Percentiles rank a stretch among this genome's conserved stretches.
These are phyloP conservation scores for Kluyveromyces starmeri DNA, from an alignment of 805 yeast genomes.

Conservation along the genomic window DNA sequence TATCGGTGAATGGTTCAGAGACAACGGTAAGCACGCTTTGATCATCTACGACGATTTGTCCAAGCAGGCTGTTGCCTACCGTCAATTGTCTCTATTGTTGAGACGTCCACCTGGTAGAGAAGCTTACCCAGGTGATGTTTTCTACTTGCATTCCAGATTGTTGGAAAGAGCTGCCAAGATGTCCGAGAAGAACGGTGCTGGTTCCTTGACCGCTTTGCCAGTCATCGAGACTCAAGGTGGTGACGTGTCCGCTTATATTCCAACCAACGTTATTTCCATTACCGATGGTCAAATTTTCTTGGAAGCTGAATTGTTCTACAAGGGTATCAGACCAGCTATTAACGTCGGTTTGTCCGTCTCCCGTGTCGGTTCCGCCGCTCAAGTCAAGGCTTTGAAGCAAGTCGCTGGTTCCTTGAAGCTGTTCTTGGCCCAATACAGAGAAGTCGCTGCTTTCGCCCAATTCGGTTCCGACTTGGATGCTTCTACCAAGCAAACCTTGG, in stretches of 20 bases:
- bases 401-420: constrained; percentile 99
- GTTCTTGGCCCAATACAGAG: constrained; percentile 99
- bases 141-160: constrained; percentile 90
- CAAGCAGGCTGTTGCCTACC: constrained; percentile 99
- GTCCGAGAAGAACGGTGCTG: constrained; percentile 83
- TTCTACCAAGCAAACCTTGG: constrained; percentile 96
- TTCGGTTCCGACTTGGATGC: constrained; percentile 99
- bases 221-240: constrained; percentile 98
- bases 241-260: constrained; percentile 97
- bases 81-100: constrained; percentile 95
- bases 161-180: constrained; percentile 97
- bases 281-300: constrained; percentile 97
- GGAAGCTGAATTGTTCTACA: constrained; percentile 99
- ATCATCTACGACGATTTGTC: constrained; percentile 97
- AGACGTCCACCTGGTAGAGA: constrained; percentile 98
- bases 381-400: constrained; percentile 99
- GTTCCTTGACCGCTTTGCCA: constrained; percentile 94
- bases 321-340: constrained; percentile 99
- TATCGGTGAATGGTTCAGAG: constrained; percentile 99
- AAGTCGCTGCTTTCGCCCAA: constrained; percentile 99
- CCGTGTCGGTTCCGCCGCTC: constrained; percentile 99
- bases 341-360: constrained; percentile 99
- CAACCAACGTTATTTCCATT: constrained; percentile 95
- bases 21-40: constrained; percentile 96
- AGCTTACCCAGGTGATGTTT: constrained; percentile 96